These are phyloP conservation scores for Dalechampia spathulata DNA, from an alignment of 441 rosid species.

Conservation along the genomic window DNA sequence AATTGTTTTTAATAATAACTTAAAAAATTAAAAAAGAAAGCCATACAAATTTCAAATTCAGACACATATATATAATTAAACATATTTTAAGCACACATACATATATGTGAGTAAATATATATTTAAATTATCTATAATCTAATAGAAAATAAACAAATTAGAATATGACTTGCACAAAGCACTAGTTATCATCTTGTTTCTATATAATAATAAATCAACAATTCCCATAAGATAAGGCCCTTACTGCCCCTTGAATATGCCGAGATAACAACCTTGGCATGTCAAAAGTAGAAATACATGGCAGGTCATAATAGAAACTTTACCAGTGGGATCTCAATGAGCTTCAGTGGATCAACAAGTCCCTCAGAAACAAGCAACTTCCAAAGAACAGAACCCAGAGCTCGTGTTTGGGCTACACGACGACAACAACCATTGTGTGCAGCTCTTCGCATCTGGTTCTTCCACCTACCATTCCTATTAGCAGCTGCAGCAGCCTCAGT, in stretches of 20 bases:
- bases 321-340: slow-evolving; percentile 91
- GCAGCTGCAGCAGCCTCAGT: slow-evolving; percentile 87
- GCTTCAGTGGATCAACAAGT: slow-evolving; percentile 55
- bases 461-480: slow-evolving; percentile 87
- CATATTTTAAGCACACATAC: too few relatives aligned
- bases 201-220: too few relatives aligned
- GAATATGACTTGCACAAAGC: too few relatives aligned
- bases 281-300: neutral
- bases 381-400: slow-evolving; percentile 78
- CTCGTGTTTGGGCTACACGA: slow-evolving; percentile 82
- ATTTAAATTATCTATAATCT: too few relatives aligned
- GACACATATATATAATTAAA: too few relatives aligned
- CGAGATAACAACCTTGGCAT: neutral
- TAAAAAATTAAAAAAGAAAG: too few relatives aligned
- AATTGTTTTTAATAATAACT: too few relatives aligned
- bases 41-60: too few relatives aligned
- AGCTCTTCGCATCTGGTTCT: slow-evolving; percentile 88
- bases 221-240: slow-evolving; percentile 4
- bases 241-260: neutral
- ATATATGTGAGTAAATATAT: too few relatives aligned
- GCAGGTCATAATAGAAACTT: slow-evolving; percentile 16
- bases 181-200: too few relatives aligned
- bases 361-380: slow-evolving; percentile 79
- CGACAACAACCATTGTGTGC: slow-evolving; percentile 98
- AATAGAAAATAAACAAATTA: neutral